A percentile compares a stretch with the other conserved stretches of the same genome.
phyloP scores from a whole-genome alignment of 192 early-diverging fungal species.

The Fimicolochytrium jonesii region DNA sequence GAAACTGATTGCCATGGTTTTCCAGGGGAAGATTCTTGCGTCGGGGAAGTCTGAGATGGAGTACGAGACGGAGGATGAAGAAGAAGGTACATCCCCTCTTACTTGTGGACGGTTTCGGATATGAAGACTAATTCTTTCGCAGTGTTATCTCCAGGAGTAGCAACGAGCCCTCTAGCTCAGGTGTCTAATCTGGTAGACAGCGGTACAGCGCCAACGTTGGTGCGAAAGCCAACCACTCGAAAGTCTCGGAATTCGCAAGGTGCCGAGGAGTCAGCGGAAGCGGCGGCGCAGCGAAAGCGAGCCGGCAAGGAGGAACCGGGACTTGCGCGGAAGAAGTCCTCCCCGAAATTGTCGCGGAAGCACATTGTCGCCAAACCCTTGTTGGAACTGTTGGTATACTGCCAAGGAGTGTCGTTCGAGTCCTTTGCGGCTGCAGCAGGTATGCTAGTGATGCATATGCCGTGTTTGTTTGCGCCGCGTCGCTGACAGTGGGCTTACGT shows the following conservation, averaged over 20 bases:
- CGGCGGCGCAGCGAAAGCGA: neutral
- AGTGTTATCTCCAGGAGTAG: too few species aligned
- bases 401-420: constrained; percentile 29
- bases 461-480: neutral
- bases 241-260: neutral
- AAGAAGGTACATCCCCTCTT: neutral
- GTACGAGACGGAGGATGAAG: constrained; percentile 35
- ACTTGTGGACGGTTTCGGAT: too few species aligned
- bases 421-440: constrained; percentile 43
- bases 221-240: too few species aligned
- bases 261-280: neutral
- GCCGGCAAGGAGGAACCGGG: constrained; percentile 13
- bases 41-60: constrained; percentile 15
- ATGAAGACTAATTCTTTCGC: too few species aligned
- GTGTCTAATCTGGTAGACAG: too few species aligned
- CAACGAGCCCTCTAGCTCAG: too few species aligned
- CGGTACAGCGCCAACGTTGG: too few species aligned
- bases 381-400: constrained; percentile 39
- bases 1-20: too few species aligned
- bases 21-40: constrained; percentile 22
- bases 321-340: constrained; percentile 11
- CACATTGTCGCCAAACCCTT: constrained; percentile 33
- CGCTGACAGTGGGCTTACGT: neutral
- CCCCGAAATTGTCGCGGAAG: constrained; percentile 17
- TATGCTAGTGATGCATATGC: constrained; percentile 1